Base-by-base conservation (phyloP, 2,329 filamentous ascomycete species). In the Scolecobasidium constrictum region DNA sequence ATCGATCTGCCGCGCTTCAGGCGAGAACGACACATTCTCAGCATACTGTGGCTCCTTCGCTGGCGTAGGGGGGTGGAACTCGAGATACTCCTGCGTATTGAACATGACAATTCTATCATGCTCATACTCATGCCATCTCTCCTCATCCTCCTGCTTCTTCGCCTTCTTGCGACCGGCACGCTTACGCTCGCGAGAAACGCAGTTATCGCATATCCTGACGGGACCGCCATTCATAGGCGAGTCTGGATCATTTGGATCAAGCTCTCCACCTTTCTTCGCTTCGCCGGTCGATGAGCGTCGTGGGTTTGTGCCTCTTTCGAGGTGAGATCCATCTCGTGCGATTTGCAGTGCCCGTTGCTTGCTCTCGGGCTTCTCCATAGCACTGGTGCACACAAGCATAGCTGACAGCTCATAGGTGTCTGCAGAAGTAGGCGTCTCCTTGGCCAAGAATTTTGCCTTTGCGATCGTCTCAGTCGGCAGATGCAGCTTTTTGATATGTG, bases 131-230 rank as follows among this genome's bases (percentile, higher is more conserved):
- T 81, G 33, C 45, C 90, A 96, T 23, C 85, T 70, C 59, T 92
- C 81, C 56, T 96, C 88, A 56, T 96, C 90, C 46, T 95, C 87
- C 0, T 83, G 80, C 56, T 93, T 92, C 66, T 94, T 92, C 47
- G 85, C 75, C 70, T 94, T 95, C 65, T 96, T 96, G 39, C 92
- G 74, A 2, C 83, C 85, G 7, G 88, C 88, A 40, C 92, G 77
- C 65, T 96, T 96, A 43, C 85, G 75, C 62, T 98, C 92, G 49
- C 92, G 77, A 44, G 81, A 81, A 54, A 95, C 92, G 62, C 92
- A 98, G n/a, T 86, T 86, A 19, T 71, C 64, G 62, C 92, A 98
- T 47, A 96, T 96, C 52, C 81, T 79, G 15, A 98, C 86, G 52
- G 94, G 86, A n/a, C 86, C 92, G 35, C 92, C 92, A 52, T 93